These are phyloP conservation scores for Aspergillus jensenii DNA, from an alignment of 2,329 filamentous ascomycete genomes.

Conservation along the genomic window DNA sequence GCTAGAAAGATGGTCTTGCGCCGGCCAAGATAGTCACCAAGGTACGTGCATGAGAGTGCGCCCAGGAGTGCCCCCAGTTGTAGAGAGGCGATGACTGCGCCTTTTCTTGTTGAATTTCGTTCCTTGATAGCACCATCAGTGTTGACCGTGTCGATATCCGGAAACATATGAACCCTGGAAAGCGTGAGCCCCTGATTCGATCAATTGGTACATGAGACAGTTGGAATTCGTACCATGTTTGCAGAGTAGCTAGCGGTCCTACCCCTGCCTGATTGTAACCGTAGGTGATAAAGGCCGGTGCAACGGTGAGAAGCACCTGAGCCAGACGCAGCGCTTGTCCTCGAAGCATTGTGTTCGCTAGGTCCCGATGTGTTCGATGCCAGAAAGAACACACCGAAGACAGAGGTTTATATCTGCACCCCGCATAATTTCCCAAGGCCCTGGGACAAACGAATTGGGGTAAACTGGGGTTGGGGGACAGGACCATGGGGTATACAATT, in stretches of 20 bases:
- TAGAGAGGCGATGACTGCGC: not conserved
- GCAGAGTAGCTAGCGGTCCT: conserved; percentile 6
- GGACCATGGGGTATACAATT: not conserved
- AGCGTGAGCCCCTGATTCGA: not conserved
- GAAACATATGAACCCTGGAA: not conserved
- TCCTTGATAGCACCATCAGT: not conserved
- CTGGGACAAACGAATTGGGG: not conserved
- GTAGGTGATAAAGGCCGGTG: conserved; percentile 23
- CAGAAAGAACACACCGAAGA: not conserved
- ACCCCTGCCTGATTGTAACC: conserved; percentile 27
- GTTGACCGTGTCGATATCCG: not conserved
- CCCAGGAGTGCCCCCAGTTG: conserved; percentile 22
- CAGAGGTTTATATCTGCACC: not conserved
- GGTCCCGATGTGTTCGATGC: not conserved
- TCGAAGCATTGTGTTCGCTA: not conserved
- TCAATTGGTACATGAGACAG: too few relatives aligned
- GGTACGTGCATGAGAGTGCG: conserved; percentile 22
- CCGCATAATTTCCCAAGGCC: not conserved
- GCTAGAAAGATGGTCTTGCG: conserved; percentile 46
- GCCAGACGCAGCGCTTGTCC: conserved; percentile 16
- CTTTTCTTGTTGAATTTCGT: not conserved
- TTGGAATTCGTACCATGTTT: too few relatives aligned
- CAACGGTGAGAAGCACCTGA: conserved; percentile 22
- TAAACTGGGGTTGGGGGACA: not conserved
- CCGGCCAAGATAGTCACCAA: conserved; percentile 49